Evolutionary conservation across 495 filamentous ascomycete genomes (phyloP).

Genomic region (Aspergillus panamensis): DNA sequence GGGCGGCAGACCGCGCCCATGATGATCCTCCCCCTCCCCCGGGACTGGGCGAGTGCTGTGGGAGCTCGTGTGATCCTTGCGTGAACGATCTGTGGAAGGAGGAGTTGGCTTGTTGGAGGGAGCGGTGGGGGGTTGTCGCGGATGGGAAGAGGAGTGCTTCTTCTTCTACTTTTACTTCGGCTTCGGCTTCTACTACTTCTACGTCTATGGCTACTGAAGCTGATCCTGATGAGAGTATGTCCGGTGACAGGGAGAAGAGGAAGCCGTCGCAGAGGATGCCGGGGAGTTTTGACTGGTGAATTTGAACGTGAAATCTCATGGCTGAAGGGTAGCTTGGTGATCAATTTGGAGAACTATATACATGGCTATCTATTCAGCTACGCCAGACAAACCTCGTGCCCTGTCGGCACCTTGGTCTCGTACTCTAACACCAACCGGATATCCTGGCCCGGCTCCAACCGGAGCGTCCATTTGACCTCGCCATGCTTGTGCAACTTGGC

Average conservation of each 20-base stretch:
- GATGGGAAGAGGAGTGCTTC: no score
- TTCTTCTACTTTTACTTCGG: no score
- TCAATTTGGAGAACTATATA: conserved; percentile 2
- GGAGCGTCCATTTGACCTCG: conserved; percentile 59
- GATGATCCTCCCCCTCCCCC: conserved; percentile 40
- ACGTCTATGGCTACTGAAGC: no score
- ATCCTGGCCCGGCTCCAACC: conserved; percentile 53
- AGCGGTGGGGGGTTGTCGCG: conserved; percentile 34
- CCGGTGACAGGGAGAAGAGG: conserved; percentile 11
- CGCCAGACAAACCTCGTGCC: conserved; percentile 14
- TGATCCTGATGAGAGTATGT: no score
- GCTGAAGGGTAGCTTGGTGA: not conserved
- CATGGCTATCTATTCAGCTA: not conserved
- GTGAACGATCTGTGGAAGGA: conserved; percentile 41
- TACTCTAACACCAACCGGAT: conserved; percentile 61
- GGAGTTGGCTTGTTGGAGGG: conserved; percentile 40
- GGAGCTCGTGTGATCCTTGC: conserved; percentile 44
- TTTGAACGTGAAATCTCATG: no score
- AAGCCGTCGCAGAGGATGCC: conserved; percentile 24
- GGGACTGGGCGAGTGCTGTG: conserved; percentile 38
- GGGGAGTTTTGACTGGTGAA: conserved; percentile 28
- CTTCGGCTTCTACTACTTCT: not conserved
- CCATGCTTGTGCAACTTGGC: conserved; percentile 52
- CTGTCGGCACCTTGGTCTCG: conserved; percentile 40
- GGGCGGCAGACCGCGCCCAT: conserved; percentile 31